Evolutionary conservation across 176 grass and related monocot species (phyloP).

Genomic region (Miscanthus lutarioriparius): DNA sequence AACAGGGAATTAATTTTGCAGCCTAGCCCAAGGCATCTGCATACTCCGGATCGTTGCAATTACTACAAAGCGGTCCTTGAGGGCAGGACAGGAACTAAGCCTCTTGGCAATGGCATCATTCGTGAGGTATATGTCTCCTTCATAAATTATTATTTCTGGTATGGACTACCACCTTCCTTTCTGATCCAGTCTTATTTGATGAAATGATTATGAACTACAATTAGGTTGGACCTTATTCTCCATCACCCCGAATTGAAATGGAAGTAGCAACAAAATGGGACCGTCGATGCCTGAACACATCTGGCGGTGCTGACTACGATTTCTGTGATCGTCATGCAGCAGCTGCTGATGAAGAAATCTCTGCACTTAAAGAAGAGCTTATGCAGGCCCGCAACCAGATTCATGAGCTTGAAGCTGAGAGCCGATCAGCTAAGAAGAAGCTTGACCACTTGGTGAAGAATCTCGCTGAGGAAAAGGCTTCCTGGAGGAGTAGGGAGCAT

Average conservation of each 20-base stretch:
- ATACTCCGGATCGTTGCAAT: slow-evolving; percentile 51
- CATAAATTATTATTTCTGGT: slow-evolving; percentile 14
- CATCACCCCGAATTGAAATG: slow-evolving; percentile 63
- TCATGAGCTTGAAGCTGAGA: slow-evolving; percentile 59
- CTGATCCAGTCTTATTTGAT: slow-evolving; percentile 34
- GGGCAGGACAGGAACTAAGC: slow-evolving; percentile 47
- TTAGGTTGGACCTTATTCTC: slow-evolving; percentile 62
- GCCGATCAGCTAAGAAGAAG: slow-evolving; percentile 53
- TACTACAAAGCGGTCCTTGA: slow-evolving; percentile 53
- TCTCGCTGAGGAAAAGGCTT: slow-evolving; percentile 64
- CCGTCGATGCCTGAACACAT: slow-evolving; percentile 34
- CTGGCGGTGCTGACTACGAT: slow-evolving; percentile 18
- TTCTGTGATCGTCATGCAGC: slow-evolving; percentile 27
- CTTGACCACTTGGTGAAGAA: slow-evolving; percentile 57
- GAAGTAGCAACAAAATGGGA: slow-evolving; percentile 88
- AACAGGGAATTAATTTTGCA: slow-evolving; percentile 42
- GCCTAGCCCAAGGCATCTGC: slow-evolving; percentile 53
- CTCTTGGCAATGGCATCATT: slow-evolving; percentile 20
- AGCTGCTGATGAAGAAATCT: slow-evolving; percentile 44
- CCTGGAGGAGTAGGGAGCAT: slow-evolving; percentile 68
- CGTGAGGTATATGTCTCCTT: slow-evolving; percentile 57
- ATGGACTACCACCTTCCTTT: slow-evolving; percentile 14
- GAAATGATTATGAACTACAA: slow-evolving; percentile 29
- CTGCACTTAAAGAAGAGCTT: slow-evolving; percentile 53
- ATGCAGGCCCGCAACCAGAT: slow-evolving; percentile 42